Conservation (phyloP, 2,329 filamentous ascomycete species). For the Colletotrichum costaricense region DNA sequence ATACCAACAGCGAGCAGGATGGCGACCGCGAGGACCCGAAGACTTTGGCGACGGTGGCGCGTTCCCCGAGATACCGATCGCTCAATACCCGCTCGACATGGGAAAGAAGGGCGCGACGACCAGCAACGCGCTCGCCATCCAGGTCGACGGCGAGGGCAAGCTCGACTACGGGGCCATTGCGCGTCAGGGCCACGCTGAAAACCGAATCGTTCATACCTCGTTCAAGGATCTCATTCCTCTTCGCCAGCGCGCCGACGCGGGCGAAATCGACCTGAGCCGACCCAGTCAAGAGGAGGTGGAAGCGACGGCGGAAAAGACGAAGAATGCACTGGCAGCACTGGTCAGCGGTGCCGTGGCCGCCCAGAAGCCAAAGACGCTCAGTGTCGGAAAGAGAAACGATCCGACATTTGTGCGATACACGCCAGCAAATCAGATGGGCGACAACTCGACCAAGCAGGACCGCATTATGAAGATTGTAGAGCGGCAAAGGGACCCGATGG, state of each 20-base stretch:
- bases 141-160: conserved; percentile 91
- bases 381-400: conserved; percentile 81
- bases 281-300: conserved; percentile 87
- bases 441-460: conserved; percentile 85
- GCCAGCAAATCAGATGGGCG: conserved; percentile 96
- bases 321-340: conserved; percentile 83
- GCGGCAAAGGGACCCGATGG: conserved; percentile 92
- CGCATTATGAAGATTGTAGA: conserved; percentile 99
- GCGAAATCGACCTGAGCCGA: conserved; percentile 87
- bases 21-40: conserved; percentile 88
- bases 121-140: conserved; percentile 91
- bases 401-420: conserved; percentile 96
- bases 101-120: conserved; percentile 79
- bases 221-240: conserved; percentile 98
- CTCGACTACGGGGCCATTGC: conserved; percentile 98
- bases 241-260: conserved; percentile 90
- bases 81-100: conserved; percentile 97
- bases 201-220: conserved; percentile 88
- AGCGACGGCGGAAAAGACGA: conserved; percentile 87
- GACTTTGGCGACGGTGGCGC: conserved; percentile 97
- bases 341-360: conserved; percentile 88
- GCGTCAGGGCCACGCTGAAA: conserved; percentile 85
- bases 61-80: conserved; percentile 92
- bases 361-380: conserved; percentile 96
- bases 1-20: conserved; percentile 88